Base-by-base conservation (phyloP, 352 stramenopile genomes). In the Phytophthora europaea region DNA sequence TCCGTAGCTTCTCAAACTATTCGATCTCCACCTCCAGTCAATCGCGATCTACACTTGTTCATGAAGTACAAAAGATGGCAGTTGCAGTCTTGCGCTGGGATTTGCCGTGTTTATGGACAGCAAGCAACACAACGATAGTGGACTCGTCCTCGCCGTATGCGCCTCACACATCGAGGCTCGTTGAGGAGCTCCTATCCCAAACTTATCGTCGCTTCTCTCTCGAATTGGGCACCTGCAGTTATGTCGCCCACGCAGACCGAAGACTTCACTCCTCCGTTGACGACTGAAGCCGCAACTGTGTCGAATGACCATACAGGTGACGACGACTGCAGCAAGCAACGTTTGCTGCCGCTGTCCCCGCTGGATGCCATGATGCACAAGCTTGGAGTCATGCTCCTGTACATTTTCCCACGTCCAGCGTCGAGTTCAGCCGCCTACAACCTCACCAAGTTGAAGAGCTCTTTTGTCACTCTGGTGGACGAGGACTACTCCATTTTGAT, bases 351-450 rank as follows among this genome's bases (percentile, higher is more conserved):
- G 52, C 51, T 91, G 50, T 87, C 84, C 1, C 80, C 80, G 20
- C 65, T 90, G 57, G 84, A 91, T 55, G 71, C 80, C 0, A 75
- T 79, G 70, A 88, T 91, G 84, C 64, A 65, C 26, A 60, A 59
- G 8, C 76, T 89, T 22, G 64, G 68, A 26, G 61, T 91, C 54
- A 69, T 73, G 33, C 72, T 88, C 22, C 63, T 91, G 61, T 88
- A 87, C 73, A 69, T 88, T 50, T 89, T 83, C 57, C 80, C 69
- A 36, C 43, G 65, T 5, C 7, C 54, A 33, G 48, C 48, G 7
- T n/a, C 47, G 2, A 58, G 10, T 28, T 43, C 61, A 13, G 12
- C 8, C 1, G 23, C 31, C 2, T 91, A 78, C 57, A 78, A 89
- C 28, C 72, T 86, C 43, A 50, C 71, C 12, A 76, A 67, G 22